Evolutionary conservation across 1,139 yeast genomes (phyloP), one percentile per base, ranked within the genome.

Genomic region (Pichiaceae sp.): DNA sequence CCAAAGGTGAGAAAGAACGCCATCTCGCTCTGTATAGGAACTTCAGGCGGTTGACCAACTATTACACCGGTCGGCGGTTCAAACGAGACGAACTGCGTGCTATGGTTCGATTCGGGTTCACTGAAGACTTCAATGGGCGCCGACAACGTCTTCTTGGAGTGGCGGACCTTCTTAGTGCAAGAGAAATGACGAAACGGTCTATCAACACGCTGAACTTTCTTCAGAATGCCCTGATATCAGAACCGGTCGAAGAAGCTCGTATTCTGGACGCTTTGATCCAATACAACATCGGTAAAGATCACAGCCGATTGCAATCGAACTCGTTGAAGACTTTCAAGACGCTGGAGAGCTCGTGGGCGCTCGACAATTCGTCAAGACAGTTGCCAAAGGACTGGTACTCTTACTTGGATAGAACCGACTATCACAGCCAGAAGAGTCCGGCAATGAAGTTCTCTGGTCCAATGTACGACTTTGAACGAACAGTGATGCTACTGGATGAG

Each of bases 191-290:
- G 7, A 12, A 32, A 9, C 29, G 56, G 14, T 32, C 45, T 4
- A 36, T 50, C 3, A 48, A 50, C 29, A 46, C 56, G 3, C 32
- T 54, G 6, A 48, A 50, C 32, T 50, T 54, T 33, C 35, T 51
- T 6, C 45, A 48, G 24, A 54, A 54, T 35, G 46, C 53, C 1
- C 42, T 53, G 26, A 33, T 42, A n/a, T 41, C 43, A 23, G 14
- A 35, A 38, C 23, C 17, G 17, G 33, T 24, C 38, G 38, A 24
- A 14, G 49, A 47, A 29, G 36, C 15, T 20, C 34, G 30, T 16
- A 32, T 52, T 3, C 18, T 52, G 3, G 34, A 38, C 15, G 36
- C 47, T 5, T 37, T 52, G 2, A 12, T 51, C 19, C 44, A 48
- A 17, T 49, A 33, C 36, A 54, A 50, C 34, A 36, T 38, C 4